A percentile compares a stretch with the other conserved stretches of the same genome.
Evolutionary conservation across 805 yeast genomes (phyloP).

Genomic region (Tetrapisispora iriomotensis): DNA sequence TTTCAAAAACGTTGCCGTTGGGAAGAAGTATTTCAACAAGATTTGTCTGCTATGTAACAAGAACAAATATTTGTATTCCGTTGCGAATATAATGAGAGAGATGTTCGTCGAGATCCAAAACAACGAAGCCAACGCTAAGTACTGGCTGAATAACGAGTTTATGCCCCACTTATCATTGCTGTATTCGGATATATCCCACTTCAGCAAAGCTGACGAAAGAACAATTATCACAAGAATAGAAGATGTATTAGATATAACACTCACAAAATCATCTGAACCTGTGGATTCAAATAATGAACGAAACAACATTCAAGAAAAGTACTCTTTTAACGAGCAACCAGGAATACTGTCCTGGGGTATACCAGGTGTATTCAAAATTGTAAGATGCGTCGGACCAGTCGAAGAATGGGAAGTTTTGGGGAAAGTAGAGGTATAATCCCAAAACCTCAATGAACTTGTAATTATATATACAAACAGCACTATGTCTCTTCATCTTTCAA

Average conservation of each 20-base stretch:
- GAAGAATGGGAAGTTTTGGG: constrained; percentile 62
- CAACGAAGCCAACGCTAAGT: constrained; percentile 35
- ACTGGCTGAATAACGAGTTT: constrained; percentile 49
- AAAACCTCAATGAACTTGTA: neutral
- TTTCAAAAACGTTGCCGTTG: constrained; percentile 19
- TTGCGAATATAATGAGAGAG: constrained; percentile 43
- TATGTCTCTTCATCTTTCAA: neutral
- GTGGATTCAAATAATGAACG: constrained; percentile 4
- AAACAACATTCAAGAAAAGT: constrained; percentile 15
- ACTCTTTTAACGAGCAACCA: constrained; percentile 16
- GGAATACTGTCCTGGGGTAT: constrained; percentile 44
- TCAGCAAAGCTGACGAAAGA: constrained; percentile 55
- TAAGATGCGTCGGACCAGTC: constrained; percentile 62
- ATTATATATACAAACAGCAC: neutral
- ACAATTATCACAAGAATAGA: constrained; percentile 56
- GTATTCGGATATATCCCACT: constrained; percentile 55
- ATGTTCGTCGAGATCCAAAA: constrained; percentile 35
- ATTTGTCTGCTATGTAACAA: constrained; percentile 20
- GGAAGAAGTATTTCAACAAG: constrained; percentile 23
- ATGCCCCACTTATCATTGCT: constrained; percentile 68
- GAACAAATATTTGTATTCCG: constrained; percentile 27
- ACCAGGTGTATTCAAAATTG: constrained; percentile 53
- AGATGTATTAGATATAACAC: constrained; percentile 45
- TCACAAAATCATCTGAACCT: constrained; percentile 8
- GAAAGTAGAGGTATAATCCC: constrained; percentile 26